Evolutionary conservation across 108 stramenopile genomes (phyloP).

Genomic region (Stephanodiscus minutulus): DNA sequence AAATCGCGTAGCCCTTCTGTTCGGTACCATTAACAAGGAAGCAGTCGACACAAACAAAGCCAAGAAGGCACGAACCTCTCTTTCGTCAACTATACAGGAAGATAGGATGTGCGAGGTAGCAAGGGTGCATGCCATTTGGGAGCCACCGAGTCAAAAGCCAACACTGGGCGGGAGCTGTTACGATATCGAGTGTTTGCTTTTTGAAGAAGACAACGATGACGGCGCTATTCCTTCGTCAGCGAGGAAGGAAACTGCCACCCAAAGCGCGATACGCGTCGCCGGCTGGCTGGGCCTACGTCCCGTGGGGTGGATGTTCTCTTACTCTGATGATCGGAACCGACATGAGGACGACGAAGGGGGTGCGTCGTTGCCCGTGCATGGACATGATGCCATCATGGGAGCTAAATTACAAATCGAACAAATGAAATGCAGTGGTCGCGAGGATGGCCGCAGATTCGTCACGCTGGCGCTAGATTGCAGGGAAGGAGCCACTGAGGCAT

Average conservation of each 20-base stretch:
- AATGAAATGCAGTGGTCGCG: conserved; percentile 58
- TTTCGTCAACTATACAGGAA: conserved; percentile 63
- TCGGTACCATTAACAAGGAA: conserved; percentile 79
- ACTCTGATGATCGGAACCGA: conserved; percentile 56
- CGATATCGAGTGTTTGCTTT: conserved; percentile 31
- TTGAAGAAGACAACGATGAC: conserved; percentile 18
- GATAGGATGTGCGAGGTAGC: conserved; percentile 75
- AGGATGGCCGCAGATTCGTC: conserved; percentile 68
- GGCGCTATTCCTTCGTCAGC: not conserved
- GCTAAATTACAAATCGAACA: conserved; percentile 65
- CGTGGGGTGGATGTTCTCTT: conserved; percentile 87
- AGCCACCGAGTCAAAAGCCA: conserved; percentile 59
- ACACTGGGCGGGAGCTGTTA: conserved; percentile 36
- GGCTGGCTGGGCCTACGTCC: conserved; percentile 66
- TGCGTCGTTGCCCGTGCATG: conserved; percentile 69
- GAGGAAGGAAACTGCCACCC: conserved; percentile 28
- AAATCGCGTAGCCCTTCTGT: conserved; percentile 64
- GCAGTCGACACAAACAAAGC: conserved; percentile 53
- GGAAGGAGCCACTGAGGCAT: conserved; percentile 83
- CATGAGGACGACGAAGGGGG: conserved; percentile 48
- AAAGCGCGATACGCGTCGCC: conserved; percentile 60
- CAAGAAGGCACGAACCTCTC: conserved; percentile 65
- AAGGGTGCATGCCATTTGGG: conserved; percentile 86
- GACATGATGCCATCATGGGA: conserved; percentile 58
- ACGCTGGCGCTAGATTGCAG: conserved; percentile 80